Conservation (phyloP, 768 basidiomycete genomes). For the Russula dissimulans region DNA sequence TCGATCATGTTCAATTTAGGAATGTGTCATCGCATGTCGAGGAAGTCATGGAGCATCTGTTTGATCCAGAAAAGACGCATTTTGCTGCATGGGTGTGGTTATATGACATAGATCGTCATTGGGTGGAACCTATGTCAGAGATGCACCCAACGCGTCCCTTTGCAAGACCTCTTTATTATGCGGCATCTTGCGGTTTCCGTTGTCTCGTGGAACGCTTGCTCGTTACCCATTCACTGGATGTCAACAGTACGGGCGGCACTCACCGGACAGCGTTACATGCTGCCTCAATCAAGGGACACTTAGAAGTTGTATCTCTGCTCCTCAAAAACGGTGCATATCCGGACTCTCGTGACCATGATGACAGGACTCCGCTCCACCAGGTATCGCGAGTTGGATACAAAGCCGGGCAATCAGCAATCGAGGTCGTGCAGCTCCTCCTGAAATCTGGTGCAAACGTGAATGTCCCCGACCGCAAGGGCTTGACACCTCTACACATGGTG, state of each 20-base stretch:
- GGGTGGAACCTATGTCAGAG: background rate
- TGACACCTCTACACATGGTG: background rate
- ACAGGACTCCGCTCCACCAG: background rate
- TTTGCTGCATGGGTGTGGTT: constrained; percentile 7
- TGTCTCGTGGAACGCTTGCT: background rate
- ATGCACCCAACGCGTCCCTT: background rate
- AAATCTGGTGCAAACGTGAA: background rate
- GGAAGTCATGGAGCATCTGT: background rate
- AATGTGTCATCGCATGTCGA: background rate
- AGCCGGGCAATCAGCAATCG: background rate
- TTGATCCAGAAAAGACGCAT: background rate
- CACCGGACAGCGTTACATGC: background rate
- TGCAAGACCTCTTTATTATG: background rate
- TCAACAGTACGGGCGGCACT: background rate
- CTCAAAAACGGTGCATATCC: background rate
- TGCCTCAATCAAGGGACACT: background rate
- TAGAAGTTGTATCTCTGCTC: background rate
- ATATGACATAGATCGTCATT: background rate
- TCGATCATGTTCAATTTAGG: background rate
- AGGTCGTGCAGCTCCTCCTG: background rate
- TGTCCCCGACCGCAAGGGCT: too few relatives aligned
- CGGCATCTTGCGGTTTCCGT: background rate
- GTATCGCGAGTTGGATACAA: background rate
- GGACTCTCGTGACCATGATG: background rate
- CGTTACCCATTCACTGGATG: background rate